Evolutionary conservation across 257 asterid genomes (phyloP).

Genomic region (Scutellaria baicalensis): DNA sequence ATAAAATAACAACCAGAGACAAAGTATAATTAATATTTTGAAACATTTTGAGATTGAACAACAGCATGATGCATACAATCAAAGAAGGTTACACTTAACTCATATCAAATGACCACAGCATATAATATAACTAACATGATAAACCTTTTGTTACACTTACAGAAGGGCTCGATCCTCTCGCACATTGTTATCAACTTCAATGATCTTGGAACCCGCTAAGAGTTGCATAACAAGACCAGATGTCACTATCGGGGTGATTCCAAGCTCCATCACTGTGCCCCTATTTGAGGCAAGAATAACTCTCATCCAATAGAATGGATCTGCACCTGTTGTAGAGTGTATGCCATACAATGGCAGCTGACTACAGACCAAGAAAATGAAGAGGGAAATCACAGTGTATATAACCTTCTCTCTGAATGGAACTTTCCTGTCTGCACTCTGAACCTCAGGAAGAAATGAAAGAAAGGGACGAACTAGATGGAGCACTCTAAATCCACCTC

Average conservation of each 20-base stretch:
- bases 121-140: background rate
- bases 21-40: background rate
- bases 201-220: slow-evolving; percentile 74
- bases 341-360: slow-evolving; percentile 82
- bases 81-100: background rate
- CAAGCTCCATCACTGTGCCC: slow-evolving; percentile 91
- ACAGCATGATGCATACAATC: background rate
- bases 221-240: slow-evolving; percentile 84
- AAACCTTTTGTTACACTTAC: slow-evolving; percentile 35
- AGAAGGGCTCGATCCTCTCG: slow-evolving; percentile 79
- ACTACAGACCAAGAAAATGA: slow-evolving; percentile 75
- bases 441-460: slow-evolving; percentile 79
- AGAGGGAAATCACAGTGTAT: slow-evolving; percentile 71
- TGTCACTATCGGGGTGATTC: slow-evolving; percentile 81
- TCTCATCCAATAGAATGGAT: slow-evolving; percentile 91
- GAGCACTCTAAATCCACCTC: slow-evolving; percentile 78
- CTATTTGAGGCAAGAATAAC: slow-evolving; percentile 84
- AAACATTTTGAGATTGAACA: background rate
- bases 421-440: slow-evolving; percentile 71
- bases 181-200: slow-evolving; percentile 78
- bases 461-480: slow-evolving; percentile 82
- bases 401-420: slow-evolving; percentile 85
- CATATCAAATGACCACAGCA: background rate
- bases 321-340: slow-evolving; percentile 87
- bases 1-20: background rate